Percentiles rank a stretch among this genome's conserved stretches.
Conservation (phyloP, 2,329 filamentous ascomycete genomes). For the Aspergillus ochraceoroseus region DNA sequence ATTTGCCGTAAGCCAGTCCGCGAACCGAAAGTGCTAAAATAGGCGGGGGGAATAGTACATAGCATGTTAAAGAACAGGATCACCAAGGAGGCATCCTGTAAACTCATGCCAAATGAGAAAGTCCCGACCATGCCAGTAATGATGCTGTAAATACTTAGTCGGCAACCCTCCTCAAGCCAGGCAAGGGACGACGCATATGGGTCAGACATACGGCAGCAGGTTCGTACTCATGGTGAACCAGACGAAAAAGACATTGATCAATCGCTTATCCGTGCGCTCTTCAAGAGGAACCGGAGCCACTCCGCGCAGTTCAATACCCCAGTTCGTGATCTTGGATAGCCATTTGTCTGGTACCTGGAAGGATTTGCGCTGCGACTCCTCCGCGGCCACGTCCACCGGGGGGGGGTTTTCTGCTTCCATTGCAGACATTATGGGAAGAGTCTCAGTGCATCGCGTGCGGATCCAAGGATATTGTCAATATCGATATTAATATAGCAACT, state of each 20-base stretch:
- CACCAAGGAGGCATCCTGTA: constrained; percentile 10
- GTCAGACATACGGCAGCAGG: constrained; percentile 6
- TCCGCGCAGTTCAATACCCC: constrained; percentile 11
- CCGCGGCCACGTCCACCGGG: not conserved
- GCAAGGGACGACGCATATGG: not conserved
- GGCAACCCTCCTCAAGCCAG: not conserved
- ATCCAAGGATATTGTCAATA: too few species aligned
- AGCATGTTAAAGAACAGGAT: constrained; percentile 14
- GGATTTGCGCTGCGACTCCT: constrained; percentile 1
- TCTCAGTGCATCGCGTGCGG: not conserved
- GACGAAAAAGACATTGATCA: constrained; percentile 15
- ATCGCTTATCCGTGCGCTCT: constrained; percentile 7
- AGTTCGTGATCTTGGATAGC: constrained; percentile 6
- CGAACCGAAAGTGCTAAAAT: constrained; percentile 12
- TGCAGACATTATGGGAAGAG: not conserved
- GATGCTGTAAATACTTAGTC: not conserved
- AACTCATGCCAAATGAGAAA: constrained; percentile 6
- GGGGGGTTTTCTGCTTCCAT: not conserved
- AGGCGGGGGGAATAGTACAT: constrained; percentile 8
- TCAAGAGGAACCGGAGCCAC: constrained; percentile 9
- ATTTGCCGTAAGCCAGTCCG: constrained; percentile 11
- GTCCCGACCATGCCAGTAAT: constrained; percentile 14
- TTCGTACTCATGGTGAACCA: constrained; percentile 14
- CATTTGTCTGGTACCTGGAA: constrained; percentile 5
- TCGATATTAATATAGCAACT: too few species aligned